Evolutionary conservation across 257 asterid species (phyloP).

Genomic region (Henckelia pumila): DNA sequence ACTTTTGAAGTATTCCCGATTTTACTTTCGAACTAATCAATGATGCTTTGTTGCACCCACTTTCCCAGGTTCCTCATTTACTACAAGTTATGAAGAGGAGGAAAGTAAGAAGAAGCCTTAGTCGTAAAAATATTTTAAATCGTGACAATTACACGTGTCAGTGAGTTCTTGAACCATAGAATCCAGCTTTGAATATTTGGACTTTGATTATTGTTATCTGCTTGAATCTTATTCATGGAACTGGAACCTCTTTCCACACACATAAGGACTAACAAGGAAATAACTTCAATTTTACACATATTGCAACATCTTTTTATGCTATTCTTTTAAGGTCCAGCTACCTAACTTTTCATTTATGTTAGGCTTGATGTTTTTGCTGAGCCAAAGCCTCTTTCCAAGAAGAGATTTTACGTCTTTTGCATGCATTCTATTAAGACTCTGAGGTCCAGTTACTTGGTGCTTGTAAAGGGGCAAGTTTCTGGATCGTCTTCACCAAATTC

Average conservation of each 20-base stretch:
- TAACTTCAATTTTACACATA: neutral
- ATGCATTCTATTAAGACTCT: neutral
- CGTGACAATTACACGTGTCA: conserved; percentile 86
- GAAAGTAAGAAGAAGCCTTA: conserved; percentile 63
- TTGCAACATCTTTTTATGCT: neutral
- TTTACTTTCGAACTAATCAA: conserved; percentile 14
- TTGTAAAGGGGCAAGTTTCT: neutral
- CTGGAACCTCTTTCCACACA: neutral
- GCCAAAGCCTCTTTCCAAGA: neutral
- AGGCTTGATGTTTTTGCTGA: neutral
- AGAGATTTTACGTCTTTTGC: neutral
- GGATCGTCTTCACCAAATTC: neutral
- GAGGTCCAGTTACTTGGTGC: neutral
- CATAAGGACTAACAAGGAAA: neutral
- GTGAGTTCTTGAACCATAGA: conserved; percentile 53
- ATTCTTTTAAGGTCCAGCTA: neutral
- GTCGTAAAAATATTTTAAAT: conserved; percentile 76
- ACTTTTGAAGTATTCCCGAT: conserved; percentile 4
- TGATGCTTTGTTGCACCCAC: conserved; percentile 18
- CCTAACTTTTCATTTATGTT: too few species aligned
- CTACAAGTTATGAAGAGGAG: conserved; percentile 81
- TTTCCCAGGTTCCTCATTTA: conserved; percentile 77
- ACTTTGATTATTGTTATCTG: conserved; percentile 17
- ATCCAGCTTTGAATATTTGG: neutral
- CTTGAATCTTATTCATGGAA: neutral